Evolutionary conservation across 2,329 filamentous ascomycete genomes (phyloP), one percentile per base, ranked within the genome.

Genomic region (Hirsutella minnesotensis): DNA sequence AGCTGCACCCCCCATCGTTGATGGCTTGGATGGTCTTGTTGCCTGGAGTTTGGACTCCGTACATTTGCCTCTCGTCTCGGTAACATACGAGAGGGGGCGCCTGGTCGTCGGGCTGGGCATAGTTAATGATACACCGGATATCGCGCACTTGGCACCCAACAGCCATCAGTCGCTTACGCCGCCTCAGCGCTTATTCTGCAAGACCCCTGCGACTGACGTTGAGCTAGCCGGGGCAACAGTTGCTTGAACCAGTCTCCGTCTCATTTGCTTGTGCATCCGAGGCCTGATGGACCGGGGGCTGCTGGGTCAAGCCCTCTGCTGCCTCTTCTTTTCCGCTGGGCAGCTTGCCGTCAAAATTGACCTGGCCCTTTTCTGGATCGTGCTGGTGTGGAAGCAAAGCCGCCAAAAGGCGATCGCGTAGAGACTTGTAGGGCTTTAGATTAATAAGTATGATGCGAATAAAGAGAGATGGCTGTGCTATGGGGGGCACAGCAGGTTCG

Each of bases 361-460:
- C 13, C 24, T 19, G 9, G 24, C 30, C n/a, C 9, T 38, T 8
- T n/a, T 18, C 13, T 16, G 21, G 5, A 13, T 38, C 16, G 10
- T 13, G 19, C 5, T 36, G 13, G 13, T 10, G 22, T 13, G 38
- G 29, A n/a, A 31, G 22, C 16, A 44, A 4, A 8, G 41, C 34
- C 3, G 38, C 27, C 4, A 44, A 40, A 31, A 46, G 38, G 3
- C 41, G 41, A 44, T 30, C 34, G 21, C 44, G 41, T 13, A 46
- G 42, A 20, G 44, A 24, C 15, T 24, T 13, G 18, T 18, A 10
- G 5, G 44, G 44, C n/a, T 35, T 36, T 16, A 16, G 35, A 9
- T 34, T 18, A 18, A 46, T 36, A 10, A 16, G 27, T 4, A 21
- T 35, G 15, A 41, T 38, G 3, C 34, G 34, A 35, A 46, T 38